Percentiles rank a stretch among this genome's conserved stretches.
These are phyloP conservation scores for Persicaria maculosa DNA, from an alignment of 148 eudicot genomes.

Conservation along the genomic window DNA sequence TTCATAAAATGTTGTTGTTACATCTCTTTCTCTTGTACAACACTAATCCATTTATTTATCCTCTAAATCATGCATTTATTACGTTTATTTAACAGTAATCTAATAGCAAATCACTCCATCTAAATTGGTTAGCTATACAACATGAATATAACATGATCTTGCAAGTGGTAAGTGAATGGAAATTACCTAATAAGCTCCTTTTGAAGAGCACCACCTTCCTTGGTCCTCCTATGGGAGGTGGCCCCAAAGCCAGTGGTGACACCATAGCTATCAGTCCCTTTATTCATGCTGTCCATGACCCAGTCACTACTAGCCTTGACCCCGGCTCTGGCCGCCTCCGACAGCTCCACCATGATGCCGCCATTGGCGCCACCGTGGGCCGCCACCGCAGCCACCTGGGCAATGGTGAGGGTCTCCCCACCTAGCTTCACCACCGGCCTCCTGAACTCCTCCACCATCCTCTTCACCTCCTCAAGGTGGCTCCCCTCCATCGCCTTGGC, in stretches of 20 bases:
- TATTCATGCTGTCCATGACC: slow-evolving; percentile 84
- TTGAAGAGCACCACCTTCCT: slow-evolving; percentile 81
- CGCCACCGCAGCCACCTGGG: slow-evolving; percentile 63
- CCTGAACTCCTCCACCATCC: slow-evolving; percentile 71
- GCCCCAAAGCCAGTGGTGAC: slow-evolving; percentile 88
- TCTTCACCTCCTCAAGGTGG: slow-evolving; percentile 67
- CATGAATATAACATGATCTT: not conserved
- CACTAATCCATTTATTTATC: not conserved
- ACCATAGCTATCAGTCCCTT: slow-evolving; percentile 85
- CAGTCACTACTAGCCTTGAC: slow-evolving; percentile 87
- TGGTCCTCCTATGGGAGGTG: slow-evolving; percentile 78
- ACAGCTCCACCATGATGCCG: slow-evolving; percentile 46
- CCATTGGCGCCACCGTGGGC: slow-evolving; percentile 23
- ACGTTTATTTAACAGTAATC: too few species aligned
- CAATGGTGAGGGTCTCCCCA: slow-evolving; percentile 51
- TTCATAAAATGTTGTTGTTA: not conserved
- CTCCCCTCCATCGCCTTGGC: slow-evolving; percentile 55
- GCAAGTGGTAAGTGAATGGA: not conserved
- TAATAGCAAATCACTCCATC: too few species aligned
- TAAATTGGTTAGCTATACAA: too few species aligned
- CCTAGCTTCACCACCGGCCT: slow-evolving; percentile 45
- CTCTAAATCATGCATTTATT: too few species aligned
- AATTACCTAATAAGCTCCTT: slow-evolving; percentile 75
- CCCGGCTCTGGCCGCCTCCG: slow-evolving; percentile 47
- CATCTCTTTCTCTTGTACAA: not conserved